These are phyloP conservation scores for Acrasis kona DNA, from an alignment of 78 protist species.

Conservation along the genomic window DNA sequence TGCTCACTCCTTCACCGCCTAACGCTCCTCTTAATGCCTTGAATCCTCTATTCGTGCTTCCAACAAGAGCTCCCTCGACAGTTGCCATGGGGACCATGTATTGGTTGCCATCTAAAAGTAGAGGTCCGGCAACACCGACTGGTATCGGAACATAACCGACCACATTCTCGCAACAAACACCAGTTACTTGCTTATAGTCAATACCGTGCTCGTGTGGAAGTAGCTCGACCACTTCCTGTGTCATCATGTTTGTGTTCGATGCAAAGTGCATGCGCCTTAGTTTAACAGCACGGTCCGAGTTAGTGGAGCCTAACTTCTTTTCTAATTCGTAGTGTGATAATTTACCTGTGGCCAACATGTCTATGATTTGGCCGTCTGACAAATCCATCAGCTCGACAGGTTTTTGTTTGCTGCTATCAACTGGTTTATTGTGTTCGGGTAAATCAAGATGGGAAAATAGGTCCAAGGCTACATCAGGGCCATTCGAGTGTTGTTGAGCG, in stretches of 20 bases:
- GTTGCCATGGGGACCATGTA: conserved; percentile 77
- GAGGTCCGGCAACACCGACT: conserved; percentile 75
- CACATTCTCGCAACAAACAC: conserved; percentile 80
- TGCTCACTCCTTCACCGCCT: conserved; percentile 40
- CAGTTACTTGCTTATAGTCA: conserved; percentile 51
- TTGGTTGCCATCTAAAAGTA: conserved; percentile 34
- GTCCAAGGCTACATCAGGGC: too few species aligned
- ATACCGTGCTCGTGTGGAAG: conserved; percentile 50
- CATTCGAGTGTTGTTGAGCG: too few species aligned
- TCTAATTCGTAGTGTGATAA: not conserved
- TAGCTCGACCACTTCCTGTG: conserved; percentile 1
- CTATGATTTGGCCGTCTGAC: not conserved
- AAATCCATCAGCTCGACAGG: too few species aligned
- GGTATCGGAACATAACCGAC: conserved; percentile 81
- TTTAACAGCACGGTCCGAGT: not conserved
- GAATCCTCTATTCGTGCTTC: conserved; percentile 60
- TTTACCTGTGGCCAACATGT: not conserved
- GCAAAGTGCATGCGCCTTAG: not conserved
- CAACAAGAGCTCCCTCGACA: conserved; percentile 80
- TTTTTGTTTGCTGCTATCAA: too few species aligned
- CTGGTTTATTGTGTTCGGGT: too few species aligned
- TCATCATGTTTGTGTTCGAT: not conserved
- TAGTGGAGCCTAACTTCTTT: not conserved
- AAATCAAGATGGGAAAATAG: too few species aligned
- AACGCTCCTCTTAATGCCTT: conserved; percentile 33